Percentiles rank a stretch among this genome's conserved stretches.
phyloP scores from a whole-genome alignment of 208 protist genomes.

The Hexamita inflata region DNA sequence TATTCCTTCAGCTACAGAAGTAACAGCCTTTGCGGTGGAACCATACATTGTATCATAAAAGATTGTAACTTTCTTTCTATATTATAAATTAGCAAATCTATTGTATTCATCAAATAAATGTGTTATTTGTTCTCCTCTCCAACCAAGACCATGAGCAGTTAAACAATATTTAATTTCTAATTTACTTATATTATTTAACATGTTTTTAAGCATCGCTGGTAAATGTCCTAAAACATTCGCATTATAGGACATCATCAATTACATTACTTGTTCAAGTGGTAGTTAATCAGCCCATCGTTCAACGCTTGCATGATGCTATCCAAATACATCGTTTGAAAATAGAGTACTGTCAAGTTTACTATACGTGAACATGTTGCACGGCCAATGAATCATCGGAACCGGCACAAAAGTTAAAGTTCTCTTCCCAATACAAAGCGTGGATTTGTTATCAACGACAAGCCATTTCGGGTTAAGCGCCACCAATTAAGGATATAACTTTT shows the following conservation, averaged over 20 bases:
- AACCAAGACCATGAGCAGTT: conserved; percentile 13
- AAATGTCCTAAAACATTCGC: conserved; percentile 21
- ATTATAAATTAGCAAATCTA: not conserved
- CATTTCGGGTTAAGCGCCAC: not conserved
- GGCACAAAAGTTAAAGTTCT: conserved; percentile 1
- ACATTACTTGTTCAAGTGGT: not conserved
- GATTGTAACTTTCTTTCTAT: conserved; percentile 11
- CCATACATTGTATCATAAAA: conserved; percentile 27
- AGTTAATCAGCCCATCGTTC: conserved; percentile 9
- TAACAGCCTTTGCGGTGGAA: not conserved
- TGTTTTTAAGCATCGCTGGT: not conserved
- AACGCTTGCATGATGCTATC: not conserved
- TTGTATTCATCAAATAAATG: not conserved
- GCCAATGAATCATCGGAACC: conserved; percentile 21
- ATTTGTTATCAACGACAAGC: conserved; percentile 10
- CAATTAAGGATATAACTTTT: conserved; percentile 1
- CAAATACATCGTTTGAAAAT: conserved; percentile 25
- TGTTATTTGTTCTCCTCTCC: not conserved
- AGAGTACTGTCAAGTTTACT: not conserved
- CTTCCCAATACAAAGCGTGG: conserved; percentile 17
- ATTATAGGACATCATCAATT: not conserved
- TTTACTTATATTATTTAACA: not conserved
- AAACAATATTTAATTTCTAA: not conserved
- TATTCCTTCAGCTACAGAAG: not conserved
- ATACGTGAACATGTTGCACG: not conserved